phyloP scores from a whole-genome alignment of 495 filamentous ascomycete genomes.

The Neurospora sp. region DNA sequence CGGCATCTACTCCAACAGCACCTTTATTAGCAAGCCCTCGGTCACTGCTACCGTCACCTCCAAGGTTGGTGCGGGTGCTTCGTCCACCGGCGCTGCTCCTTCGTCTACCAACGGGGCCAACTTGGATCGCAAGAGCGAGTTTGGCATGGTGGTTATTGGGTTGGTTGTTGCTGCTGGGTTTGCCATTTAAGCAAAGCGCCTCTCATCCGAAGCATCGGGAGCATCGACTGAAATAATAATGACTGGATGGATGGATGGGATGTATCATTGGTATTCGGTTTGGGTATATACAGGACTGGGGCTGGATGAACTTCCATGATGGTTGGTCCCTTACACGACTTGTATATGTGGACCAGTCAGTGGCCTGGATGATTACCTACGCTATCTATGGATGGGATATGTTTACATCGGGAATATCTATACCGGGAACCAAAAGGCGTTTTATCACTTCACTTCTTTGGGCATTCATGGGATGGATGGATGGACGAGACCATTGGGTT shows the following conservation, averaged over 20 bases:
- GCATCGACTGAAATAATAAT: too few relatives aligned
- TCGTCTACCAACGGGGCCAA: background rate
- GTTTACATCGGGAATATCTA: background rate
- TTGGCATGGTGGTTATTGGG: conserved; percentile 14
- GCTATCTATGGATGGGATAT: background rate
- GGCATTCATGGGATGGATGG: background rate
- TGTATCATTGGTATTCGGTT: background rate
- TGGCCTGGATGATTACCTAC: too few relatives aligned
- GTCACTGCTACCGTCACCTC: background rate
- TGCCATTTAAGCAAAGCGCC: conserved; percentile 19
- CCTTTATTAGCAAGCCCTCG: background rate
- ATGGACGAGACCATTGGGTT: background rate
- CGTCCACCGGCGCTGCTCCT: background rate
- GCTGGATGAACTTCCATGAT: too few relatives aligned
- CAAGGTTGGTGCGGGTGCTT: background rate
- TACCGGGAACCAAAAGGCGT: background rate
- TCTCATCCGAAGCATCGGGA: too few relatives aligned
- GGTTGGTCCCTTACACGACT: too few relatives aligned
- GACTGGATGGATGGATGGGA: background rate
- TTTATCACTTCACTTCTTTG: background rate
- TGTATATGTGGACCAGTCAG: too few relatives aligned
- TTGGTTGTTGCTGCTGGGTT: conserved; percentile 23
- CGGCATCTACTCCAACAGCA: background rate
- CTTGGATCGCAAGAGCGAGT: conserved; percentile 1
- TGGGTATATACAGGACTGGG: background rate